Evolutionary conservation across 495 filamentous ascomycete genomes (phyloP), one percentile per base, ranked within the genome.

Genomic region (Penicillium nucicola): DNA sequence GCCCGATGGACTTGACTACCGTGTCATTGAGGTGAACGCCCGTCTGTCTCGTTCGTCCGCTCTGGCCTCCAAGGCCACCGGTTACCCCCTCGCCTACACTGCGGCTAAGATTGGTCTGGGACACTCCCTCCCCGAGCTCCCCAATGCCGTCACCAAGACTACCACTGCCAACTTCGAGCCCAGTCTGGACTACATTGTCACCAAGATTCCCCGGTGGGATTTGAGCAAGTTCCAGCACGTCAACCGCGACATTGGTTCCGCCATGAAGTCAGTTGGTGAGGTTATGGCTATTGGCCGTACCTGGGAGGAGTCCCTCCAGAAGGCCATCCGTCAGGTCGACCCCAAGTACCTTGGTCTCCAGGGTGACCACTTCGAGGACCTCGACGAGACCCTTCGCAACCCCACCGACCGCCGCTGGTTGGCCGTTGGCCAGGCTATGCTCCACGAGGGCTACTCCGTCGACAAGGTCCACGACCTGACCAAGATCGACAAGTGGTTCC

Each of bases 401-500:
- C 92, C 92, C 18, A 95, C 89, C 22, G 92, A 98, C 69, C 87
- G 92, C 58, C 81, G 92, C 61, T 98, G 92, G 92, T 79, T 98
- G 61, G 92, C 92, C 48, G 92, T 98, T 58, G 93, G 92, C 32
- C 92, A 98, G 70, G 92, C 92, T 34, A 95, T 98, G 90, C 81
- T 96, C 42, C 90, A 97, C 76, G 92, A 97, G 72, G 84, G 85
- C 63, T 97, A 97, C 76, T 84, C 90, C 12, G 88, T 96, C 23
- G 92, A 97, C 47, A 82, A 80, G 55, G 75, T 97, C 17, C 90
- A 97, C 60, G 90, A 97, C 42, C 74, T 98, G 58, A 92, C 88
- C 69, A 96, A 96, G 78, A 98, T 98, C 63, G 92, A 97, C 69
- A 95, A 93, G 69, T 97, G 93, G 93, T 98, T 98, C 78, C 75